Evolutionary conservation across 129 eudicot species (phyloP).

Genomic region (Chrysanthemum makinoi): DNA sequence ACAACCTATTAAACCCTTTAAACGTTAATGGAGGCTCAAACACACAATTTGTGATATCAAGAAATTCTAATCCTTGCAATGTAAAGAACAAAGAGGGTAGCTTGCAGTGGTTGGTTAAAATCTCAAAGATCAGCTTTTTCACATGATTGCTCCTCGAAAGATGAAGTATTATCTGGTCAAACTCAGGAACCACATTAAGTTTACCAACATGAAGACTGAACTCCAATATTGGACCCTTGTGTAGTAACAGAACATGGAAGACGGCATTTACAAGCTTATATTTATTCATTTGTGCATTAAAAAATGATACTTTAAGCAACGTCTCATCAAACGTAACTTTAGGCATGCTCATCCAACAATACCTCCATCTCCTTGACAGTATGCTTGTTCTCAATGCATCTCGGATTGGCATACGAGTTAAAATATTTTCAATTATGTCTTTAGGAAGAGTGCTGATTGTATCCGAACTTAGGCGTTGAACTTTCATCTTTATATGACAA

Average conservation of each 20-base stretch:
- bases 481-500: background rate
- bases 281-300: background rate
- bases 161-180: constrained; percentile 22
- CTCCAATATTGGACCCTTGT: constrained; percentile 23
- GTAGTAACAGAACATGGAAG: constrained; percentile 31
- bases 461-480: constrained; percentile 6
- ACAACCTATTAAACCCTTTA: constrained; percentile 24
- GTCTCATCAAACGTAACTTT: constrained; percentile 12
- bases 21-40: constrained; percentile 18
- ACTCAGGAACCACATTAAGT: constrained; percentile 8
- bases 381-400: constrained; percentile 40
- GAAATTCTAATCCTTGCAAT: constrained; percentile 11
- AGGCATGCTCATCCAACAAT: constrained; percentile 33
- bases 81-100: constrained; percentile 28
- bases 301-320: background rate
- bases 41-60: constrained; percentile 2
- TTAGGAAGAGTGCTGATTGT: constrained; percentile 31
- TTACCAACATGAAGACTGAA: constrained; percentile 5
- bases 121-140: constrained; percentile 13
- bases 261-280: constrained; percentile 4
- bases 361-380: constrained; percentile 42
- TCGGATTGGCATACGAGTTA: constrained; percentile 25
- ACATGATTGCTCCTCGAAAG: constrained; percentile 22
- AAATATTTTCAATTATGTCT: constrained; percentile 21
- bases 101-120: background rate